Evolutionary conservation across 306 rosid species (phyloP).

Genomic region (Ochetophila trinervis): DNA sequence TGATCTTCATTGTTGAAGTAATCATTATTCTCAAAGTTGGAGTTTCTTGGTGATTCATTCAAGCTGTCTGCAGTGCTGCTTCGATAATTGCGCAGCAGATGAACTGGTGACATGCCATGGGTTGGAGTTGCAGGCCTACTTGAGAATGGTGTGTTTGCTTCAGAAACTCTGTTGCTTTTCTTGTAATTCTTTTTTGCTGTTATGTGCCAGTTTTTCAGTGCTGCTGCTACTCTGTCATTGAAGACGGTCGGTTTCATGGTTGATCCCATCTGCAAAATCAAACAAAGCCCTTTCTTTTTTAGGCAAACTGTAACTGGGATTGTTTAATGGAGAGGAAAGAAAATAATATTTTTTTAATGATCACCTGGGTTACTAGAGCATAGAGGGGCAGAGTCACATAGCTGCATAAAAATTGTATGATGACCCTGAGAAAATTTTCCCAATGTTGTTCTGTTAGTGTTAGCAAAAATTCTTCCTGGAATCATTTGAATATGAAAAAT

Average conservation of each 20-base stretch:
- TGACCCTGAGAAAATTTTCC: constrained; percentile 49
- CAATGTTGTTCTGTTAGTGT: constrained; percentile 3
- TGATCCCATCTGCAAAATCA: constrained; percentile 57
- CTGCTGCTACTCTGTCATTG: constrained; percentile 51
- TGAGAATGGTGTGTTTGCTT: constrained; percentile 47
- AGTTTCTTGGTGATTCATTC: constrained; percentile 33
- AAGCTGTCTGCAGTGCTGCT: constrained; percentile 23
- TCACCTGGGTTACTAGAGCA: constrained; percentile 88
- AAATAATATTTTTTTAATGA: background rate
- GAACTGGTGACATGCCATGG: constrained; percentile 59
- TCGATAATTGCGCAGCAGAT: constrained; percentile 43
- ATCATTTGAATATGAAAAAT: background rate
- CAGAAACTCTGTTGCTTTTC: constrained; percentile 32
- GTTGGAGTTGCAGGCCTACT: constrained; percentile 57
- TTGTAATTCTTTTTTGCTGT: constrained; percentile 38
- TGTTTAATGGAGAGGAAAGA: background rate
- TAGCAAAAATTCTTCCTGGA: background rate
- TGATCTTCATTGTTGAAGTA: constrained; percentile 34
- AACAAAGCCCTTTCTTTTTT: background rate
- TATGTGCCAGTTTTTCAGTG: constrained; percentile 55
- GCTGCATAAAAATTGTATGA: constrained; percentile 69
- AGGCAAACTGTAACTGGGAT: background rate
- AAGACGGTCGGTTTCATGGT: constrained; percentile 63
- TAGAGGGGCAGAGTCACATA: constrained; percentile 87
- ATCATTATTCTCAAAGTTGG: constrained; percentile 29